These are phyloP conservation scores for Citrus cavaleriei DNA, from an alignment of 345 rosid species.

Conservation along the genomic window DNA sequence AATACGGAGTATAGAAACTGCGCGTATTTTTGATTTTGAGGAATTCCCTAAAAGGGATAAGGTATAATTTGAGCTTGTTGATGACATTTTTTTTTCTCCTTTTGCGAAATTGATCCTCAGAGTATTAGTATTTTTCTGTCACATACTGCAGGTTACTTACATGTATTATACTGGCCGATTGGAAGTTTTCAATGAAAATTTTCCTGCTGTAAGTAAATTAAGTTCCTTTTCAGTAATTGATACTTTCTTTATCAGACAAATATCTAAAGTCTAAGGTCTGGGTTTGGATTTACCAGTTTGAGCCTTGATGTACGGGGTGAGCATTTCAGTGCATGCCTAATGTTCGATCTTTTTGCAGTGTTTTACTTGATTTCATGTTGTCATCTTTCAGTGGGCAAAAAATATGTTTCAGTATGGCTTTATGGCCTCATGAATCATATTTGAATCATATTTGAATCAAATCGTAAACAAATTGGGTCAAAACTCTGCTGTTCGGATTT, in stretches of 20 bases:
- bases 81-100: not conserved
- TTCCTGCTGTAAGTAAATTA: conserved; percentile 67
- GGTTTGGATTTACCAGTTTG: not conserved
- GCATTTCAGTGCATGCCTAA: not conserved
- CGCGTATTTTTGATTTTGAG: conserved; percentile 92
- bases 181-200: conserved; percentile 98
- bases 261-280: not conserved
- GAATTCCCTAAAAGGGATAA: conserved; percentile 93
- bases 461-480: no score
- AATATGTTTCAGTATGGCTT: not conserved
- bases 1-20: conserved; percentile 96
- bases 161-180: conserved; percentile 98
- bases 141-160: conserved; percentile 71
- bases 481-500: no score
- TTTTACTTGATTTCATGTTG: not conserved
- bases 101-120: not conserved
- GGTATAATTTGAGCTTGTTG: conserved; percentile 31
- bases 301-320: not conserved
- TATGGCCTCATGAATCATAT: no score
- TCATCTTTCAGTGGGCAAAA: not conserved
- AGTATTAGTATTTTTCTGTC: conserved; percentile 6
- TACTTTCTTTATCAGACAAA: not conserved
- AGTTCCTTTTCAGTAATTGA: not conserved
- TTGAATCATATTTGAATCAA: no score
- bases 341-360: not conserved